phyloP scores from a whole-genome alignment of 495 filamentous ascomycete genomes.

The Podospora conica region DNA sequence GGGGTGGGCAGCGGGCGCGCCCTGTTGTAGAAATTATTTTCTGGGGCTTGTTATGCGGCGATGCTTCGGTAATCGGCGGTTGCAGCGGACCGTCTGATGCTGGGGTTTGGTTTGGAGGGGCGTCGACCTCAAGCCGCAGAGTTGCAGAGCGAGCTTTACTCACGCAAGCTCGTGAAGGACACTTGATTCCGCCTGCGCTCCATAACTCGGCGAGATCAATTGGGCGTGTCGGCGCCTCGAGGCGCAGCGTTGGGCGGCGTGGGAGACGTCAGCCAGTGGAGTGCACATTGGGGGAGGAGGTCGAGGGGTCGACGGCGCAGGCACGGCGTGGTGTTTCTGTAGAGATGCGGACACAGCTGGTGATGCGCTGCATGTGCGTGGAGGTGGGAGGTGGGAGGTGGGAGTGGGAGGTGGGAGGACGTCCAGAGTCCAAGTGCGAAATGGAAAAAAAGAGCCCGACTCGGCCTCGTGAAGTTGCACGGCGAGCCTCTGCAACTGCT shows the following conservation, averaged over 20 bases:
- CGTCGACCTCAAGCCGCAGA: neutral
- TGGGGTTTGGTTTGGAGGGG: neutral
- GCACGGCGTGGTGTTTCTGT: neutral
- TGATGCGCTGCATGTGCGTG: neutral
- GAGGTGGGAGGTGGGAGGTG: neutral
- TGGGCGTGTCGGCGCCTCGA: conserved; percentile 19
- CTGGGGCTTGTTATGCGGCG: neutral
- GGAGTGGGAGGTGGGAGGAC: neutral
- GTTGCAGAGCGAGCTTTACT: conserved; percentile 19
- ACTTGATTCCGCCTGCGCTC: conserved; percentile 22
- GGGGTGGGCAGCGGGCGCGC: neutral
- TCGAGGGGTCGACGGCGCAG: neutral
- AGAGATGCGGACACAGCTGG: neutral
- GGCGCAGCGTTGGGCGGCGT: conserved; percentile 25
- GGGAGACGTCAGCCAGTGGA: conserved; percentile 21
- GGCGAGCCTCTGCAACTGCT: neutral
- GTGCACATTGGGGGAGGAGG: conserved; percentile 26
- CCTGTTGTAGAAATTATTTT: neutral
- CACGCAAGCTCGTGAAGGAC: conserved; percentile 19
- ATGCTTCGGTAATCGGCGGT: neutral
- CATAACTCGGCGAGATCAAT: conserved; percentile 24
- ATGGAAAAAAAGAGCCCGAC: neutral
- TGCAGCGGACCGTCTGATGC: neutral
- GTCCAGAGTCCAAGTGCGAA: neutral
- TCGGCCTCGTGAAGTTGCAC: neutral